Percentiles rank a stretch among this genome's conserved stretches.
Evolutionary conservation across 139 green algal species (phyloP).

Genomic region (Chlamydomonas asymmetrica): DNA sequence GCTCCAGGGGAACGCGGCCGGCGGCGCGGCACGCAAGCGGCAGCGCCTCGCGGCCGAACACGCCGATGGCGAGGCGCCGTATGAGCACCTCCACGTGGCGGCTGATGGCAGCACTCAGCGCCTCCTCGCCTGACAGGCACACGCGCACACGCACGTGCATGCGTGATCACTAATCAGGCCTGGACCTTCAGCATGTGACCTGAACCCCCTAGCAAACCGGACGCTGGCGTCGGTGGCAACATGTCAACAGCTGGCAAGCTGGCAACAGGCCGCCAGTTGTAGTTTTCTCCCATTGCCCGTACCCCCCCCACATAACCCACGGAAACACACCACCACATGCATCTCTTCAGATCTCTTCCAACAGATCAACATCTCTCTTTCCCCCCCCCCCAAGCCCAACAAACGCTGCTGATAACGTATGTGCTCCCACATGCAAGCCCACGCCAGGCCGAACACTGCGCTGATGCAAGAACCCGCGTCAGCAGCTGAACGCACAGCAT

Average conservation of each 20-base stretch:
- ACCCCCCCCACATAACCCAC: slow-evolving; percentile 11
- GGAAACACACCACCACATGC: background rate
- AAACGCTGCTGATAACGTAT: no score
- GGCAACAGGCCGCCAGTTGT: background rate
- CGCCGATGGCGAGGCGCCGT: slow-evolving; percentile 17
- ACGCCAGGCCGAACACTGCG: no score
- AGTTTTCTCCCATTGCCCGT: slow-evolving; percentile 4
- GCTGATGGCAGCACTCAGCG: slow-evolving; percentile 52
- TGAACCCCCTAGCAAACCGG: background rate
- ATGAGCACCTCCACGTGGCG: slow-evolving; percentile 34
- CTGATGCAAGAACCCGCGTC: no score
- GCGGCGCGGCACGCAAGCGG: slow-evolving; percentile 46
- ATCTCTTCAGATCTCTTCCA: no score
- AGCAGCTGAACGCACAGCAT: no score
- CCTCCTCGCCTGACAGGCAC: slow-evolving; percentile 53
- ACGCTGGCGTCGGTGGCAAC: background rate
- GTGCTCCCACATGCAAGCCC: no score
- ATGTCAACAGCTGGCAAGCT: background rate
- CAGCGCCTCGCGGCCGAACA: slow-evolving; percentile 49
- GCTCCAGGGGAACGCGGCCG: slow-evolving; percentile 52
- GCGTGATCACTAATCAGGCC: slow-evolving; percentile 4
- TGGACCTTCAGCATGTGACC: background rate
- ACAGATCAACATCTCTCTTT: no score
- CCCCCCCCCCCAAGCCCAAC: no score
- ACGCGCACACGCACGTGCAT: slow-evolving; percentile 17